Evolutionary conservation across 768 basidiomycete genomes (phyloP), one percentile per base, ranked within the genome.

Genomic region (Hygrocybe coccinea): DNA sequence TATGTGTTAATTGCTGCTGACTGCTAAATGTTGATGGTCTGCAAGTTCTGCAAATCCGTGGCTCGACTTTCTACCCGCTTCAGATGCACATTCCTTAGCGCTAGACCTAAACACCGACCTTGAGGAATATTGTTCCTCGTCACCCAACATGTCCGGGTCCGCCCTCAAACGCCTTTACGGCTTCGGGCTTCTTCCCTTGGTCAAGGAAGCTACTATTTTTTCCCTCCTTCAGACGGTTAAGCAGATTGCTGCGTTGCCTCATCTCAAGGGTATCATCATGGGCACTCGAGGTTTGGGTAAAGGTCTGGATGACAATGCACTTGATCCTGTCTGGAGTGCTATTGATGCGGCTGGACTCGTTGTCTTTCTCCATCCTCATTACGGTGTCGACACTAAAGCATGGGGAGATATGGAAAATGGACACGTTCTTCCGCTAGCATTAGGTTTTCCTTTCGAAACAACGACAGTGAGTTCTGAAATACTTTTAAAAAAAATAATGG

Each of bases 391-490:
- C 61, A 70, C 71, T n/a, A 79, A 78, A 44, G 82, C 81, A 3
- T 94, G 88, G 79, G 91, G 91, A 1, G 78, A 83, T 54, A 81
- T 76, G 57, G 79, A 84, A 39, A 93, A 94, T 60, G 92, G 92
- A 0, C 92, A 94, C 60, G 92, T 92, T 37, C 80, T 95, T 25
- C 87, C 91, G 2, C 79, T 94, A 50, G 89, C 90, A 0, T 77
- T 92, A 14, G 91, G 92, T 1, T 94, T 95, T 70, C 91, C 91
- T 2, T 87, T 94, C 63, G 92, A 94, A 72, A 94, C 91, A 15
- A 92, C 92, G 3, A 84, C 83, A 33, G 90, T 91, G 61, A 66
- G 87, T 24, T 6, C 17, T 41, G 36, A 21, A 11, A 17, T 19
- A 19, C 2, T 75, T 39, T 15, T 19, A 15, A 9, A n/a, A 15